Percentiles rank a stretch among this genome's conserved stretches.
Evolutionary conservation across 2,329 filamentous ascomycete genomes (phyloP).

Genomic region (Hypoxylon sp.): DNA sequence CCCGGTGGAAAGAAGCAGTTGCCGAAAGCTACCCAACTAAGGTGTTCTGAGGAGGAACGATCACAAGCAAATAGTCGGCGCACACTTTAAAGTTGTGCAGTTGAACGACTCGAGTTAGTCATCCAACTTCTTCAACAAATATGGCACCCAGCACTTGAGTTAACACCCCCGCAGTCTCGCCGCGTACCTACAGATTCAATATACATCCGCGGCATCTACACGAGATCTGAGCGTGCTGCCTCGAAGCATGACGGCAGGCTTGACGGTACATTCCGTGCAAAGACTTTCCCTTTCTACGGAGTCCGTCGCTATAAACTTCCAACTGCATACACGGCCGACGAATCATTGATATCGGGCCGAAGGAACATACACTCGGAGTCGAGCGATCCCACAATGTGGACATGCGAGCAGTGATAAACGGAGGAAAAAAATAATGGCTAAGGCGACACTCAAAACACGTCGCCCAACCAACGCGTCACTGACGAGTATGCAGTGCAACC

Average conservation of each 20-base stretch:
- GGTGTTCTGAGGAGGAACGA: neutral
- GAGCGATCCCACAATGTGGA: slow-evolving; percentile 12
- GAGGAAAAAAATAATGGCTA: slow-evolving; percentile 16
- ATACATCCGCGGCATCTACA: neutral
- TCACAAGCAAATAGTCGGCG: neutral
- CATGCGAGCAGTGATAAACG: slow-evolving; percentile 4
- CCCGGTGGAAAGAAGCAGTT: neutral
- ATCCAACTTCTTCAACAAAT: neutral
- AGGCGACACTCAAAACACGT: slow-evolving; percentile 24
- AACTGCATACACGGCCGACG: slow-evolving; percentile 5
- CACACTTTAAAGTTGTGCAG: neutral
- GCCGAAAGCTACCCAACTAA: neutral
- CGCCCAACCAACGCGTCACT: slow-evolving; percentile 19
- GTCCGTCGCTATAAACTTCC: neutral
- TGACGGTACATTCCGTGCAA: neutral
- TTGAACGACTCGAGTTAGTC: neutral
- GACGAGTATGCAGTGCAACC: slow-evolving; percentile 30
- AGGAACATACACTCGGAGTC: neutral
- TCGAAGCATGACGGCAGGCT: neutral
- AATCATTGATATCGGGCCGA: slow-evolving; percentile 32
- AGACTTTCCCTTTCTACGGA: neutral
- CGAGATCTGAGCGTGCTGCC: neutral
- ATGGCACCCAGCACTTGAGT: neutral
- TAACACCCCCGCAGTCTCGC: too few species aligned
- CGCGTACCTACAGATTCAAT: too few species aligned